Base-by-base conservation (phyloP, 1,284 basidiomycete species). In the Ceratobasidium sp. region DNA sequence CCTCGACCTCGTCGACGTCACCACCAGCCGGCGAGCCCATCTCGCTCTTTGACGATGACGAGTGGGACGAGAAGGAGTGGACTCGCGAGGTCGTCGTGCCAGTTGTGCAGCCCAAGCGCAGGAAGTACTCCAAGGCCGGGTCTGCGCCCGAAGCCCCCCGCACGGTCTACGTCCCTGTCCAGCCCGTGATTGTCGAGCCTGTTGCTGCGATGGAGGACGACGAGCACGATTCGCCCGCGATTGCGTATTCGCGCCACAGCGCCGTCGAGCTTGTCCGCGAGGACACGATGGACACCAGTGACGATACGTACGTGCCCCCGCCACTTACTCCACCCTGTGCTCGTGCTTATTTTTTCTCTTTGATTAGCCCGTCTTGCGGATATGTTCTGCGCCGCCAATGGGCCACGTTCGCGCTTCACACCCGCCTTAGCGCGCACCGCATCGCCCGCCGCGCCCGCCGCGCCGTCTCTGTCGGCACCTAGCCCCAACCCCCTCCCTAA, bases 61-160 rank as follows among this genome's bases (percentile, higher is more conserved):
- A 64, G 35, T 69, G 54, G 66, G 66, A 69, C 54, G 54, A 57
- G 54, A 69, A 69, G 50, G 66, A 69, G 26, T 69, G 66, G 54
- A 69, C 41, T 2, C 54, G 66, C 26, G 54, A 69, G 41, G 54
- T 57, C 1, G 66, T 69, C 4, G 52, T 69, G 1, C 49, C 49
- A n/a, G 63, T 43, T n/a, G 11, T 52, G 38, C 13, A 35, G 38
- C 21, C 62, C 62, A 66, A 66, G 62, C 62, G 62, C 21, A 46
- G 50, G 50, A 55, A 67, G 44, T 43, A 44, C 58, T 61, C 58
- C 66, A 69, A 69, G 52, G 52, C 52, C 23, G 44, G 23, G 41
- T 32, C 23, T 16, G 30, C 28, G 18, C 21, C 38, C 35, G 57
- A 46, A 18, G 41, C 28, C 52, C 66, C 50, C 4, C 35, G 57